Base-by-base conservation (phyloP, 805 yeast species). In the Ogataea pignaliae region DNA sequence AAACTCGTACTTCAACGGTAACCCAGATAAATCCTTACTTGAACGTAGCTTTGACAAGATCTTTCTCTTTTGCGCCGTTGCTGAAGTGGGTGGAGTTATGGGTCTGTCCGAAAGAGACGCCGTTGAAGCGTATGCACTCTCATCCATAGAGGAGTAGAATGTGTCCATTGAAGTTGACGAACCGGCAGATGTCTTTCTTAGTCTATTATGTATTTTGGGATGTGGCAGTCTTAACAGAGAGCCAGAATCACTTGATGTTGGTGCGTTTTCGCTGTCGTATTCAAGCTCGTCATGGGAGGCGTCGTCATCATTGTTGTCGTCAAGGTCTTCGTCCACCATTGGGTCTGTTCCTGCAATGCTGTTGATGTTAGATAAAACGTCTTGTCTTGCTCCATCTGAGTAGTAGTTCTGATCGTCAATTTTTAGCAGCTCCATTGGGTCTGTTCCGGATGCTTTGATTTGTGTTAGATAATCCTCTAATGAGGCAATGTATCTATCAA, bases 1-100 rank as follows among this genome's bases (percentile, higher is more conserved):
- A 10, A 77, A 55, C 35, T 69, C 67, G 48, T 73, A 76, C 15
- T 17, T 38, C n/a, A 43, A 41, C 11, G 4, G 34, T 14, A 17
- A 10, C 2, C 18, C n/a, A n/a, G 11, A 10, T 10, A 29, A 6
- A 15, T 37, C 41, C 3, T 31, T 10, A 12, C 35, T 41, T 10
- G 47, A 16, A 30, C 53, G 45, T 13, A 55, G 34, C 37, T 42
- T 47, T 3, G 40, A 37, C 26, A 50, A 52, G 26, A 51, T 37
- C 37, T 35, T 37, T 16, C 42, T 46, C 31, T 37, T 47, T 11
- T 44, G 51, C 2, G 32, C 18, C 2, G 46, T 16, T 2, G 48
- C 42, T 2, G 59, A 43, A 1, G 44, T 32, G 13, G 58, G 53
- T 3, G 56, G 55, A 3, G 48, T 47, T 29, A 43, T 13, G 10